phyloP scores from a whole-genome alignment of 495 filamentous ascomycete genomes.

The Annulohypoxylon moriforme region DNA sequence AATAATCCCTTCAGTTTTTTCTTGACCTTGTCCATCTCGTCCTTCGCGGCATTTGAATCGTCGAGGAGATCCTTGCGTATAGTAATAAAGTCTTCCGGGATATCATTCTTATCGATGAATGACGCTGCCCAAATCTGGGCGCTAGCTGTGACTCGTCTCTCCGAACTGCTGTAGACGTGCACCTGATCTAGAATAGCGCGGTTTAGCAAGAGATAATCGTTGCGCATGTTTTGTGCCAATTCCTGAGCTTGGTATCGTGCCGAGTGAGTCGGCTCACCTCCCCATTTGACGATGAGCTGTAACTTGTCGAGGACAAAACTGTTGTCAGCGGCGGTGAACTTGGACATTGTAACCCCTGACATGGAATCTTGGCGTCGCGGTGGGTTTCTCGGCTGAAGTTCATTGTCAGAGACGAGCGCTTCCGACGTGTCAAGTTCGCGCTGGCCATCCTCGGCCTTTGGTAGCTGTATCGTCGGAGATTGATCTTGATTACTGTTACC shows the following conservation, averaged over 20 bases:
- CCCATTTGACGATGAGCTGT: slow-evolving; percentile 99
- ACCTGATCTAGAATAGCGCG: slow-evolving; percentile 90
- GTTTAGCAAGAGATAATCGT: slow-evolving; percentile 94
- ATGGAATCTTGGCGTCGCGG: slow-evolving; percentile 81
- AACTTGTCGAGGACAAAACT: slow-evolving; percentile 92
- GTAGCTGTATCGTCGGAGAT: slow-evolving; percentile 16
- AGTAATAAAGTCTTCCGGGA: slow-evolving; percentile 83
- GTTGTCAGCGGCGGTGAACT: slow-evolving; percentile 89
- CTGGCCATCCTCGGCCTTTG: slow-evolving; percentile 29
- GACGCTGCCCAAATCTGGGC: slow-evolving; percentile 95
- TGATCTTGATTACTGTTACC: slow-evolving; percentile 50
- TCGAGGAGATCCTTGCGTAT: slow-evolving; percentile 95
- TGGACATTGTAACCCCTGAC: slow-evolving; percentile 85
- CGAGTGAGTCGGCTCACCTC: slow-evolving; percentile 96
- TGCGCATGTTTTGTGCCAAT: slow-evolving; percentile 92
- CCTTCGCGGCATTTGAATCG: slow-evolving; percentile 98
- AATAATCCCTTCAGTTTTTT: slow-evolving; percentile 95
- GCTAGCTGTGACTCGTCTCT: slow-evolving; percentile 92
- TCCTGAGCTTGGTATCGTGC: slow-evolving; percentile 96
- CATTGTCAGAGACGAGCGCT: slow-evolving; percentile 31
- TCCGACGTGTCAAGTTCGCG: slow-evolving; percentile 27
- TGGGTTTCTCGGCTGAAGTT: slow-evolving; percentile 46
- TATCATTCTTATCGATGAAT: slow-evolving; percentile 87
- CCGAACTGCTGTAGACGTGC: slow-evolving; percentile 91
- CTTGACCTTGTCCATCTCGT: slow-evolving; percentile 99